Evolutionary conservation across 495 filamentous ascomycete species (phyloP).

Genomic region (Trichoderma asperelloides): DNA sequence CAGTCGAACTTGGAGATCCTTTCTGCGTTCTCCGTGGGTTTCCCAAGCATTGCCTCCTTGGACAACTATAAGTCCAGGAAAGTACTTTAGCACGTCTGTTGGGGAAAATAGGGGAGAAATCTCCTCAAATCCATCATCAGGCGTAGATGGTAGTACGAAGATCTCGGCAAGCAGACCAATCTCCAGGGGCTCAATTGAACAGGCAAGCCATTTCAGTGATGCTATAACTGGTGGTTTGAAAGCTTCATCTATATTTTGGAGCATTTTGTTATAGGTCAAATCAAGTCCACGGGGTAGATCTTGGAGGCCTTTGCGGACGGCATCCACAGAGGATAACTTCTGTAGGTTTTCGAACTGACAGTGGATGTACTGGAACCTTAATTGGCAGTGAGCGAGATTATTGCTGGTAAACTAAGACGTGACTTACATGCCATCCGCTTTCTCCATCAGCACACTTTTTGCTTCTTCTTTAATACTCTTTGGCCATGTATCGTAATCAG

Average conservation of each 20-base stretch:
- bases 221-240: not conserved
- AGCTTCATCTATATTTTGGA: not conserved
- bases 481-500: not conserved
- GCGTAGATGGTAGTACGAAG: not conserved
- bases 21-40: not conserved
- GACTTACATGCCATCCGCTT: not conserved
- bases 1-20: not conserved
- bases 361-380: not conserved
- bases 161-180: not conserved
- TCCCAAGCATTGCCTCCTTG: no score
- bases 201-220: not conserved
- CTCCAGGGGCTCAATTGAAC: not conserved
- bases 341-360: not conserved
- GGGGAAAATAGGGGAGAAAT: not conserved
- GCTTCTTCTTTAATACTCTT: not conserved
- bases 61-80: not conserved
- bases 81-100: not conserved
- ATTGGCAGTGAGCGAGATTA: not conserved
- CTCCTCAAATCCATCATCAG: not conserved
- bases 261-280: not conserved
- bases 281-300: not conserved
- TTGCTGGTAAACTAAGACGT: not conserved
- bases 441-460: not conserved
- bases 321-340: not conserved
- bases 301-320: not conserved